Percentiles rank a stretch among this genome's conserved stretches.
These are phyloP conservation scores for Aspergillus viridinutans DNA, from an alignment of 2,329 filamentous ascomycete genomes.

Conservation along the genomic window DNA sequence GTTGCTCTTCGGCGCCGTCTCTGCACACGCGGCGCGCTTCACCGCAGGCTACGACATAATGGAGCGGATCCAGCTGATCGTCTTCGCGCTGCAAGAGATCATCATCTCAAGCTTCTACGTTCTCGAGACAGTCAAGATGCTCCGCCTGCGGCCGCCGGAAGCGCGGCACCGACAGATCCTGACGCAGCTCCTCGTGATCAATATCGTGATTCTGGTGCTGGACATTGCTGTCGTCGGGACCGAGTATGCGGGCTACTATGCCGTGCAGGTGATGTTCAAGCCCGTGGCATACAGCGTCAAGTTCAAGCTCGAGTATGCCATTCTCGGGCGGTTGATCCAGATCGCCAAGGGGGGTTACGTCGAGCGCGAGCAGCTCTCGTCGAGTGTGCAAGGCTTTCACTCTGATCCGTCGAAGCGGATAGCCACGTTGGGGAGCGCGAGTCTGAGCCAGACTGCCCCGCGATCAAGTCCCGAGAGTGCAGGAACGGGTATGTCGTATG, in stretches of 20 bases:
- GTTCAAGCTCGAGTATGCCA: constrained; percentile 52
- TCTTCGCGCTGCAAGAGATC: constrained; percentile 52
- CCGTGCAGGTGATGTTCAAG: constrained; percentile 37
- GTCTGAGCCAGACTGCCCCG: background rate
- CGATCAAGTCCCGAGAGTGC: background rate
- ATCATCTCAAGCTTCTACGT: constrained; percentile 51
- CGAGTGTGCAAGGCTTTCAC: background rate
- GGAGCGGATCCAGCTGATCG: constrained; percentile 51
- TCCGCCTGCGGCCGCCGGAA: constrained; percentile 12
- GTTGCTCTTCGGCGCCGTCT: constrained; percentile 35
- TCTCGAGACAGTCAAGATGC: constrained; percentile 40
- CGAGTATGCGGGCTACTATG: constrained; percentile 35
- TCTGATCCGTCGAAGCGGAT: background rate
- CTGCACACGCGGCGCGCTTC: constrained; percentile 13
- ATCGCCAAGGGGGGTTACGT: constrained; percentile 8
- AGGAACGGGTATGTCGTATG: background rate
- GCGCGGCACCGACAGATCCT: constrained; percentile 15
- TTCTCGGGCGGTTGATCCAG: constrained; percentile 45
- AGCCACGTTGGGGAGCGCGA: background rate
- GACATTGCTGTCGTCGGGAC: constrained; percentile 41
- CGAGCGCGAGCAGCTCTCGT: background rate
- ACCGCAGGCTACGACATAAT: constrained; percentile 36
- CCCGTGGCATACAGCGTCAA: constrained; percentile 30
- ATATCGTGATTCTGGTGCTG: constrained; percentile 43
- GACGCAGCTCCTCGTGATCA: constrained; percentile 49